Evolutionary conservation across 371 early-diverging fungal genomes (phyloP), one percentile per base, ranked within the genome.

Genomic region (Mucor saturninus): DNA sequence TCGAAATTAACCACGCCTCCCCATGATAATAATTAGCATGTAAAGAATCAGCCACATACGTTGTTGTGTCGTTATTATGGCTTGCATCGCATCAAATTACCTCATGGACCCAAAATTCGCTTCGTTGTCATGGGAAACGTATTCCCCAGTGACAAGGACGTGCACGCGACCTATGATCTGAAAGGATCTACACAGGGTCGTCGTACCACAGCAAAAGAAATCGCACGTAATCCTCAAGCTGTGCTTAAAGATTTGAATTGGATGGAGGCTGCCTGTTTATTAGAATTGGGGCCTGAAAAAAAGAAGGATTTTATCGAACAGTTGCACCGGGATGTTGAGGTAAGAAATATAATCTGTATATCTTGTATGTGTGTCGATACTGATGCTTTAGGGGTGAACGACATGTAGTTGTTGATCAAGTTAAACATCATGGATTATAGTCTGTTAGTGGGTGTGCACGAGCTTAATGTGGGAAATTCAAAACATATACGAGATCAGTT

Each of bases 101-200:
- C 97, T 21, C 92, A 91, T 49, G 89, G 93, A 49, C 82, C 88
- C 40, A 96, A 96, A 73, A 93, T 98, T 52, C 96, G 97, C 74
- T 98, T 98, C 79, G 95, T 98, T 11, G 97, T 98, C 49, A 98
- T 98, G 98, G 94, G 93, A 68, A 98, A 98, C 73, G 92, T 97
- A 5, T 93, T 96, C 71, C 98, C 98, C 9, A 88, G 95, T 10
- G 90, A 92, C 81, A 91, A 92, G 67, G 96, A 97, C 75, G 93
- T 98, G 49, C 97, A 97, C 68, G 93, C 92, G 67, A 89, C 87
- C 15, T 98, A 90, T 65, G 98, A 97, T 70, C 71, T 98, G 55
- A 98, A 98, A 83, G 92, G 77, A 0, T 77, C 71, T 1, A 71
- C 75, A 2, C 67, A 61, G 54, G 75, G 73, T 26, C 42, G 75